Evolutionary conservation across 2,329 filamentous ascomycete species (phyloP), one percentile per base, ranked within the genome.

Genomic region (Chrysoporthe cubensis): DNA sequence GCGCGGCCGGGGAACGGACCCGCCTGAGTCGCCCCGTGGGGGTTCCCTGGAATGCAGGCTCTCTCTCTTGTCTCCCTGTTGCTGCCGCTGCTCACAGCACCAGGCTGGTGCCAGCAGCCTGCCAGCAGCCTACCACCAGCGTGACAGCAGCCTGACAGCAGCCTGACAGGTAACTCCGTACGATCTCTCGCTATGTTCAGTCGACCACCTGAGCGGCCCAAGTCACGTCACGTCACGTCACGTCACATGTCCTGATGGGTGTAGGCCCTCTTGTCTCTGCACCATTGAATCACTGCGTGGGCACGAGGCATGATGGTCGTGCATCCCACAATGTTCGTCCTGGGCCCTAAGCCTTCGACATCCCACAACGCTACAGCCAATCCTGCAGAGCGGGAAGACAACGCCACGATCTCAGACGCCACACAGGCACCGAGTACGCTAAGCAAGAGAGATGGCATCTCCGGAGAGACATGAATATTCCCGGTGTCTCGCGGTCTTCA

Each of bases 1-100:
- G 34, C 54, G 34, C 34, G 16, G 6, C 34, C 54, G 54, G 54
- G 54, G 54, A 40, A 57, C 34, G 16, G 34, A 57, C 32, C 54
- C 54, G 54, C 54, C 32, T 34, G n/a, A 7, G 54, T 57, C 54
- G 50, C 26, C 50, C 26, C 50, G 13, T 54, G 50, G 50, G 50
- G 50, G 32, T 54, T 18, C 32, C 16, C 50, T 32, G 21, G n/a
- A 52, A 21, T 52, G 48, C 48, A 26, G 13, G 13, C 13, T 50
- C 4, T 50, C 46, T 21, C n/a, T 18, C n/a, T 21, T 26, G 9
- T 11, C n/a, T 13, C 48, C 48, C 8, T 52, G 13, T 21, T 26
- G 26, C 48, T 52, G 26, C 9, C 48, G 21, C 6, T 52, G 26
- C 48, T 13, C 18, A 46, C 16, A 16, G 16, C 18, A 18, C 18